These are phyloP conservation scores for Metschnikowia borealis DNA, from an alignment of 805 yeast species.

Conservation along the genomic window DNA sequence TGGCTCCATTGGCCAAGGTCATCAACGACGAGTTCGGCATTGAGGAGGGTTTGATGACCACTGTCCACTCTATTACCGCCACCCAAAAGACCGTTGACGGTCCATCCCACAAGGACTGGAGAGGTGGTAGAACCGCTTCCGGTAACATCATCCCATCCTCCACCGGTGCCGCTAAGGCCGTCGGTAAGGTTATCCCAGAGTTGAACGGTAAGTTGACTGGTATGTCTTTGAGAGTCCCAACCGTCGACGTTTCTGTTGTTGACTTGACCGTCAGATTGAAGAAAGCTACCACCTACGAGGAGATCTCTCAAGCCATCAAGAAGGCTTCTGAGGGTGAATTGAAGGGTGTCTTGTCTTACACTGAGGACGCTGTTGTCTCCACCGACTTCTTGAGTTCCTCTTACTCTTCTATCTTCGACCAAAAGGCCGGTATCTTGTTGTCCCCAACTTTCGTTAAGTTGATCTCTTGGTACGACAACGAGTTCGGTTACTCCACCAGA, in stretches of 20 bases:
- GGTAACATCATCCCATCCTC: constrained; percentile 94
- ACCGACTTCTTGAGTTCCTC: constrained; percentile 81
- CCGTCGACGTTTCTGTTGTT: constrained; percentile 89
- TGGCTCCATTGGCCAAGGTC: constrained; percentile 92
- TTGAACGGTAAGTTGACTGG: constrained; percentile 93
- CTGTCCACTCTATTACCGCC: constrained; percentile 94
- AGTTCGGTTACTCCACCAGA: constrained; percentile 94
- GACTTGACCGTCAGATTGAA: constrained; percentile 83
- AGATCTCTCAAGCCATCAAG: constrained; percentile 73
- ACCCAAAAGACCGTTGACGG: constrained; percentile 96
- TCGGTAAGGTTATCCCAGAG: constrained; percentile 89
- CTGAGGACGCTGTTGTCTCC: constrained; percentile 89
- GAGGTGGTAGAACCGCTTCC: constrained; percentile 97
- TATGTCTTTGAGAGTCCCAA: constrained; percentile 91
- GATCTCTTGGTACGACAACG: constrained; percentile 94
- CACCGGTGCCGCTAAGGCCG: constrained; percentile 98
- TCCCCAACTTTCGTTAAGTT: constrained; percentile 88
- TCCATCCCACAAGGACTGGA: constrained; percentile 97
- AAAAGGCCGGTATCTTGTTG: constrained; percentile 84
- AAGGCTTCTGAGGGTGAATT: constrained; percentile 72
- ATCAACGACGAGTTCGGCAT: constrained; percentile 82
- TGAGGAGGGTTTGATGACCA: constrained; percentile 92
- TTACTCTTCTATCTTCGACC: constrained; percentile 86
- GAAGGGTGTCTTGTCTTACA: constrained; percentile 83
- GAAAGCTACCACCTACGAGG: constrained; percentile 76